Percentiles rank a stretch among this genome's conserved stretches.
Evolutionary conservation across 208 protist species (phyloP).

Genomic region (Kentomonas sorsogonicus): DNA sequence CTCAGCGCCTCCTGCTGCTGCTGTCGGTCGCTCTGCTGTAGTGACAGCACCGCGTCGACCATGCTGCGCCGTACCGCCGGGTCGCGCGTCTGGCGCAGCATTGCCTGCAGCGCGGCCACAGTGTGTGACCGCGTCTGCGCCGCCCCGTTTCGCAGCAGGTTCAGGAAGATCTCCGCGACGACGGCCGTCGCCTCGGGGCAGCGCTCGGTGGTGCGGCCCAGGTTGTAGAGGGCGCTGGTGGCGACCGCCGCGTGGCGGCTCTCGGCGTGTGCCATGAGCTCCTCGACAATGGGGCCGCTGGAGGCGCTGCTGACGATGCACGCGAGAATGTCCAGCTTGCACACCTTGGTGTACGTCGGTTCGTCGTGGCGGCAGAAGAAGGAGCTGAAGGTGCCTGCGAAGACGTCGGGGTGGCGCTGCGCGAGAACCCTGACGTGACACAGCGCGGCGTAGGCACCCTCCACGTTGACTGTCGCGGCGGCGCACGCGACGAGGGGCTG

Average conservation of each 20-base stretch:
- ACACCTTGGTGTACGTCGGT: constrained; percentile 72
- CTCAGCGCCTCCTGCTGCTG: constrained; percentile 40
- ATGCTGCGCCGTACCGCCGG: too few relatives aligned
- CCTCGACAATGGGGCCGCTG: constrained; percentile 52
- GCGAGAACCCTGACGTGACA: constrained; percentile 82
- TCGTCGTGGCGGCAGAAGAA: constrained; percentile 79
- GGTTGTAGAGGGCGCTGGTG: constrained; percentile 13
- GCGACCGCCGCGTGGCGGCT: constrained; percentile 24
- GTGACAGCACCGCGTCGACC: constrained; percentile 27
- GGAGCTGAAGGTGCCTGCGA: constrained; percentile 32
- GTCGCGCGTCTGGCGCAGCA: constrained; percentile 71
- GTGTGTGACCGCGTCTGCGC: constrained; percentile 49
- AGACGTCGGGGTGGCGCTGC: constrained; percentile 51
- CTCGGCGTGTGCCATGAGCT: constrained; percentile 62
- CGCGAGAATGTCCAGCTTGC: constrained; percentile 84
- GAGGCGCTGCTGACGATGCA: constrained; percentile 43
- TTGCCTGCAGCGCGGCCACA: constrained; percentile 68
- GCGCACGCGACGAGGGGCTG: constrained; percentile 80
- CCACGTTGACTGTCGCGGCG: constrained; percentile 34
- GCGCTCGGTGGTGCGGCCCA: constrained; percentile 13
- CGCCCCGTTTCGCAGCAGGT: too few relatives aligned
- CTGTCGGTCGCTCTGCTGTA: constrained; percentile 38
- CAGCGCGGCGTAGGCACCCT: constrained; percentile 68
- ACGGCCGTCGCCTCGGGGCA: constrained; percentile 8
- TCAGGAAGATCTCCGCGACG: too few relatives aligned